Conservation (phyloP, 208 protist genomes). For the Trypanosoma cruzi region DNA sequence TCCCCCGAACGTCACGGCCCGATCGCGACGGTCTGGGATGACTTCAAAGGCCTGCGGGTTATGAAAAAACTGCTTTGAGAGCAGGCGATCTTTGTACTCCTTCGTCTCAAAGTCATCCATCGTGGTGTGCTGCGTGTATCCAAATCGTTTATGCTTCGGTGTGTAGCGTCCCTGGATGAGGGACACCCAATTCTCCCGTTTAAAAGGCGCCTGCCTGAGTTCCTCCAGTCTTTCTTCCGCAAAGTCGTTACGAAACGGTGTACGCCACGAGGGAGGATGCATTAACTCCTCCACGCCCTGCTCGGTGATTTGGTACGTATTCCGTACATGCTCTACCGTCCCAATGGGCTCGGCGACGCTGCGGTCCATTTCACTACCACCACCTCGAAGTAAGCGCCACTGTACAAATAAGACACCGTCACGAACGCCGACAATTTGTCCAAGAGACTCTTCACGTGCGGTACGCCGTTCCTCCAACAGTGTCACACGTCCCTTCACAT, state of each 20-base stretch:
- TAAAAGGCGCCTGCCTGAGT: constrained; percentile 71
- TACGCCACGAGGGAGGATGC: constrained; percentile 88
- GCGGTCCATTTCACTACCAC: constrained; percentile 58
- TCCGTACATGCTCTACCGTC: constrained; percentile 39
- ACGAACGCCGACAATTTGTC: constrained; percentile 83
- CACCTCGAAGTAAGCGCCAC: constrained; percentile 68
- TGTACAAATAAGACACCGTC: constrained; percentile 77
- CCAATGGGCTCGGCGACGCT: constrained; percentile 76
- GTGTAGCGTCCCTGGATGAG: constrained; percentile 85
- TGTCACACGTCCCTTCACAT: constrained; percentile 35
- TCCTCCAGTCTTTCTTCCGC: constrained; percentile 78
- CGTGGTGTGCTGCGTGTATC: constrained; percentile 88
- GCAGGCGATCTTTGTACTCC: constrained; percentile 89
- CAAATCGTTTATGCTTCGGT: constrained; percentile 83
- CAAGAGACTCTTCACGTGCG: constrained; percentile 66
- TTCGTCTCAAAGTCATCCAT: constrained; percentile 92
- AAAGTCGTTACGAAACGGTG: constrained; percentile 92
- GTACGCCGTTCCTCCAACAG: constrained; percentile 54
- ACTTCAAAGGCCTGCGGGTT: constrained; percentile 87
- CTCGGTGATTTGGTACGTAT: constrained; percentile 40
- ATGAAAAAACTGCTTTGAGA: constrained; percentile 84
- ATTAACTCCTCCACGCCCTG: constrained; percentile 38
- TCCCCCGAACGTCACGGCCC: constrained; percentile 68
- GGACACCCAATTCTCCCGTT: constrained; percentile 76
- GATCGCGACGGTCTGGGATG: constrained; percentile 71